A percentile compares a stretch with the other conserved stretches of the same genome.
Evolutionary conservation across 768 basidiomycete genomes (phyloP).

Genomic region (Suillus plorans): DNA sequence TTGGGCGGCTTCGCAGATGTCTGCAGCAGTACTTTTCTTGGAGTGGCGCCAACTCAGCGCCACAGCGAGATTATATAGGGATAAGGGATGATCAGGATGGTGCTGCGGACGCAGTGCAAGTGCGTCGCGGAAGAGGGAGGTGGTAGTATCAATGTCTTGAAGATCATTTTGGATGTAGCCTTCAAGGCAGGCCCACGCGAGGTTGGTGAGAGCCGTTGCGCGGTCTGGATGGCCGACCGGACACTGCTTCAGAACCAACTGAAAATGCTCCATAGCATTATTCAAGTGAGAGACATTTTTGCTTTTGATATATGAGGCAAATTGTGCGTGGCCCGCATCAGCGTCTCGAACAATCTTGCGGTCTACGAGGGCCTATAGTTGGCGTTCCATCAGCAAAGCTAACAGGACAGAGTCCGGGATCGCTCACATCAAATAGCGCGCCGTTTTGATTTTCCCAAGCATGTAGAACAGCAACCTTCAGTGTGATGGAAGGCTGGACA

Average conservation of each 20-base stretch:
- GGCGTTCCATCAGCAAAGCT: neutral
- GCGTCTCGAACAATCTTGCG: neutral
- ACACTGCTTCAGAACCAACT: neutral
- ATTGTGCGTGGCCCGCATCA: neutral
- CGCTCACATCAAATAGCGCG: neutral
- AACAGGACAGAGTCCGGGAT: neutral
- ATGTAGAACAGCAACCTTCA: neutral
- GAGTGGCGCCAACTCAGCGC: neutral
- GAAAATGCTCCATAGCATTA: neutral
- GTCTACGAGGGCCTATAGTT: neutral
- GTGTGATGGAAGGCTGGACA: neutral
- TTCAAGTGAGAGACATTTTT: neutral
- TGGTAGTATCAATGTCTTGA: neutral
- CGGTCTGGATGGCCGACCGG: neutral
- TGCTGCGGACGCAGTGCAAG: neutral
- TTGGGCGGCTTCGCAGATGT: neutral
- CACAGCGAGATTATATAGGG: neutral
- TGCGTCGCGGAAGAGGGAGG: neutral
- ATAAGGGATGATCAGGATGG: neutral
- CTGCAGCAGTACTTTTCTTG: neutral
- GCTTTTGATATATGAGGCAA: fast-evolving
- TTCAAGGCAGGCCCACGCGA: neutral
- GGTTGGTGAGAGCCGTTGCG: neutral
- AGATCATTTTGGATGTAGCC: neutral
- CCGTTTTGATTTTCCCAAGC: neutral